A percentile compares a stretch with the other conserved stretches of the same genome.
phyloP scores from a whole-genome alignment of 169 alveolate species.

The Theileria orientalis region DNA sequence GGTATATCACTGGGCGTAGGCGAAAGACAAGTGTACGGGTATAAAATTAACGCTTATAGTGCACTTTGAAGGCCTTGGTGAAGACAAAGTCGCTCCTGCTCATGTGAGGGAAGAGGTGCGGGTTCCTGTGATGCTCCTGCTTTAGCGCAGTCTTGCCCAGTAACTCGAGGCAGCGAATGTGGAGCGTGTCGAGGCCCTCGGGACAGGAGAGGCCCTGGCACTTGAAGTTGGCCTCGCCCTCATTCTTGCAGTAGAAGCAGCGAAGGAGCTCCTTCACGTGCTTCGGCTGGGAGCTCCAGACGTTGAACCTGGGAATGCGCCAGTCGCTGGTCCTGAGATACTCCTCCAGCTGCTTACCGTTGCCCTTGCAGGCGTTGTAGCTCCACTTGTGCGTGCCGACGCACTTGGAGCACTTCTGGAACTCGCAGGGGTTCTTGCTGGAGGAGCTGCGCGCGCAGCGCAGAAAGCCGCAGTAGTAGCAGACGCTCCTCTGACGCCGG shows the following conservation, averaged over 20 bases:
- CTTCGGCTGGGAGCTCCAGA: constrained; percentile 36
- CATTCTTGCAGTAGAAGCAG: constrained; percentile 57
- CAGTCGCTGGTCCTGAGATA: constrained; percentile 46
- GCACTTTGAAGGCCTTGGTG: constrained; percentile 10
- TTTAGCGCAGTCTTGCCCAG: constrained; percentile 32
- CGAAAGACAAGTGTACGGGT: no score
- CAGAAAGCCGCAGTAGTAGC: constrained; percentile 57
- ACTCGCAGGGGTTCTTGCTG: constrained; percentile 28
- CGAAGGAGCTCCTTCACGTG: background rate
- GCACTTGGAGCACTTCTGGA: constrained; percentile 38
- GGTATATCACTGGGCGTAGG: no score
- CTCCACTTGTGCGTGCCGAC: constrained; percentile 52
- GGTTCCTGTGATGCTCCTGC: constrained; percentile 17
- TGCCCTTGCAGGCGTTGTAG: constrained; percentile 36
- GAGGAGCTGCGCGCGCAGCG: constrained; percentile 34
- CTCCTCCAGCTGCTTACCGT: constrained; percentile 29
- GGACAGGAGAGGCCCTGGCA: constrained; percentile 59
- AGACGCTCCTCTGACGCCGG: constrained; percentile 49
- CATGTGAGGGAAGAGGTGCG: constrained; percentile 51
- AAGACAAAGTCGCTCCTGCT: constrained; percentile 34
- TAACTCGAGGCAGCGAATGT: constrained; percentile 48
- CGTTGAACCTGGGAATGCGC: constrained; percentile 37
- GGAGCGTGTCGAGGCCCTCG: constrained; percentile 28
- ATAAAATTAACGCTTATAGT: no score
- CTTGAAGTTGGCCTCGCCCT: constrained; percentile 54